A percentile compares a stretch with the other conserved stretches of the same genome.
Evolutionary conservation across 2,329 filamentous ascomycete species (phyloP).

Genomic region (Plenodomus biglobosus): DNA sequence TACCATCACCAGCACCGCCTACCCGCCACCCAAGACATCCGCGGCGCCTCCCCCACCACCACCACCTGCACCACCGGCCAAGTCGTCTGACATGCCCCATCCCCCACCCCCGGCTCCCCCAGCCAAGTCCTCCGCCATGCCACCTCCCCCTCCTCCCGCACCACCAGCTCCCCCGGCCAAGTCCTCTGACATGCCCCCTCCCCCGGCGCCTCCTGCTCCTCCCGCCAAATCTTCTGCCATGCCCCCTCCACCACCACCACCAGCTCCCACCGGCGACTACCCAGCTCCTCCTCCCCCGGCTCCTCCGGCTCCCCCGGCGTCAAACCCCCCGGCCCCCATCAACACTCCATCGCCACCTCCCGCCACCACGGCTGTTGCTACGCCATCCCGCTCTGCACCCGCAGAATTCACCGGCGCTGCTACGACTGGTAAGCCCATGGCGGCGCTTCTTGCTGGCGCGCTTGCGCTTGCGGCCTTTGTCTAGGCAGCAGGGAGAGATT

Average conservation of each 20-base stretch:
- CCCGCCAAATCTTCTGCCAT: background rate
- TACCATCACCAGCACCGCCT: conserved; percentile 10
- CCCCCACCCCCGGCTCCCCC: conserved; percentile 1
- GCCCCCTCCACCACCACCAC: background rate
- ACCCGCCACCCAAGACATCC: background rate
- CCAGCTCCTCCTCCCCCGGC: background rate
- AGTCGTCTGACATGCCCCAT: background rate
- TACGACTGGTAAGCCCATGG: conserved; percentile 26
- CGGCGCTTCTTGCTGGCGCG: conserved; percentile 26
- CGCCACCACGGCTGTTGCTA: conserved; percentile 6
- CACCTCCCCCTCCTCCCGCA: conserved; percentile 1
- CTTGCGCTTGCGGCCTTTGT: conserved; percentile 23
- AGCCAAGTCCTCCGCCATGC: background rate
- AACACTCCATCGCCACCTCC: conserved; percentile 8
- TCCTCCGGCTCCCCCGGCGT: background rate
- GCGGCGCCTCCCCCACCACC: conserved; percentile 6
- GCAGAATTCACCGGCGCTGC: conserved; percentile 31
- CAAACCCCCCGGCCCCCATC: background rate
- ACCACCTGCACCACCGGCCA: conserved; percentile 5
- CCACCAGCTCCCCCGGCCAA: conserved; percentile 2
- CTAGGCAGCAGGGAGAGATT: too few relatives aligned
- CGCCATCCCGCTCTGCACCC: conserved; percentile 11
- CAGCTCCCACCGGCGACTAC: background rate
- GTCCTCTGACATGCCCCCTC: background rate
- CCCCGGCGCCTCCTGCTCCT: conserved; percentile 8